Percentiles rank a stretch among this genome's conserved stretches.
phyloP scores from a whole-genome alignment of 805 yeast genomes.

The Dipodascopsis uninucleata region DNA sequence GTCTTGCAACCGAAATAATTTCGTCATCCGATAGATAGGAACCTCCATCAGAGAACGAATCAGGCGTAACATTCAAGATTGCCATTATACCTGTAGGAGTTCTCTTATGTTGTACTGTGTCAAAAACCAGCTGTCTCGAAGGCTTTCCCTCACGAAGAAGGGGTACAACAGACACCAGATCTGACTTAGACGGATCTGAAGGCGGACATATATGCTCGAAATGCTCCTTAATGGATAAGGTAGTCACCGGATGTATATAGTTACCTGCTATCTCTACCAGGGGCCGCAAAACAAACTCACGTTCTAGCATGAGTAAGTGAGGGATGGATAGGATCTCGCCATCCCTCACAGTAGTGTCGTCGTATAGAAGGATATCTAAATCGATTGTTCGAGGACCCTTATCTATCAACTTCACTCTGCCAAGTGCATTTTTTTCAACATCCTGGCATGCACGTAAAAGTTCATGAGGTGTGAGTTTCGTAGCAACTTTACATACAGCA shows the following conservation, averaged over 20 bases:
- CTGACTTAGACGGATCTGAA: constrained; percentile 30
- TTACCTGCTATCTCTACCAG: constrained; percentile 75
- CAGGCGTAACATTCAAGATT: constrained; percentile 85
- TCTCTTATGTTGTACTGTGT: constrained; percentile 41
- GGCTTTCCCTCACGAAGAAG: constrained; percentile 16
- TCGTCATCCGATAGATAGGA: constrained; percentile 33
- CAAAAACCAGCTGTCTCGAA: constrained; percentile 41
- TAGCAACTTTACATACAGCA: constrained; percentile 70
- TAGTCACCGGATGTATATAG: constrained; percentile 76
- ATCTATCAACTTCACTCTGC: constrained; percentile 70
- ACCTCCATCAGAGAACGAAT: constrained; percentile 93
- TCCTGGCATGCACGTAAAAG: constrained; percentile 60
- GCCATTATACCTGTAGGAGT: constrained; percentile 76
- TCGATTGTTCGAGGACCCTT: constrained; percentile 94
- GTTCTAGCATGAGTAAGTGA: constrained; percentile 80
- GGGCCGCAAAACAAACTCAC: constrained; percentile 88
- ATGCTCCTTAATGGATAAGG: constrained; percentile 73
- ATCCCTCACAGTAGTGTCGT: constrained; percentile 32
- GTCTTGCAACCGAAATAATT: constrained; percentile 46
- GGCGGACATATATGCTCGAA: constrained; percentile 49
- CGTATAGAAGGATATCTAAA: constrained; percentile 78
- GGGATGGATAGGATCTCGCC: constrained; percentile 62
- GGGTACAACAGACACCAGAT: constrained; percentile 28
- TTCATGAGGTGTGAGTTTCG: constrained; percentile 59
- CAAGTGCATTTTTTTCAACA: constrained; percentile 70